Percentiles rank a stretch among this genome's conserved stretches.
phyloP scores from a whole-genome alignment of 2,329 filamentous ascomycete genomes.

The Boeremia lycopersici region DNA sequence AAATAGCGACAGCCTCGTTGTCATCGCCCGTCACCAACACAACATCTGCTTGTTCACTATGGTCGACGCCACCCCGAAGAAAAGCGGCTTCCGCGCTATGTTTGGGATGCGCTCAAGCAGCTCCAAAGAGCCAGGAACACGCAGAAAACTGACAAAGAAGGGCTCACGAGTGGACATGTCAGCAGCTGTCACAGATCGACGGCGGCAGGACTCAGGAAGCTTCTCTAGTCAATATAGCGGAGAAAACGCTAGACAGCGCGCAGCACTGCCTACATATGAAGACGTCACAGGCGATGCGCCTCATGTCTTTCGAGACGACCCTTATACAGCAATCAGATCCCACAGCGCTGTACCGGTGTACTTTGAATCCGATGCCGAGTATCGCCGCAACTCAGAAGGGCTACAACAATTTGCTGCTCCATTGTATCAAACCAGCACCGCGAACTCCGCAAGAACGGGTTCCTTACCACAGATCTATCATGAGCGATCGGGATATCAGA shows the following conservation, averaged over 20 bases:
- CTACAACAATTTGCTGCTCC: slow-evolving; percentile 29
- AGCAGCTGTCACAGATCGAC: slow-evolving; percentile 12
- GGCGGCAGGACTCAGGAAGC: slow-evolving; percentile 34
- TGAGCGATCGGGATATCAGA: slow-evolving; percentile 3
- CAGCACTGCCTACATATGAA: slow-evolving; percentile 19
- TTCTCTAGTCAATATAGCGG: slow-evolving; percentile 27
- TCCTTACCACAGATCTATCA: slow-evolving; percentile 24
- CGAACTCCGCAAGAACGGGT: slow-evolving; percentile 19
- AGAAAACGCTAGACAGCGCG: slow-evolving; percentile 12
- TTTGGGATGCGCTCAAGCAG: slow-evolving; percentile 26
- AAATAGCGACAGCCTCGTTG: neutral
- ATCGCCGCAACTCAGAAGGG: slow-evolving; percentile 35
- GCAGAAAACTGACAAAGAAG: slow-evolving; percentile 35
- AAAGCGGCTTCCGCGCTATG: slow-evolving; percentile 28
- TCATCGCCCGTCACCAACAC: neutral
- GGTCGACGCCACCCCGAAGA: slow-evolving; percentile 27
- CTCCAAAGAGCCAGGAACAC: slow-evolving; percentile 22
- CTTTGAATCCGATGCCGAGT: slow-evolving; percentile 20
- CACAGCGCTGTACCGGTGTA: slow-evolving; percentile 1
- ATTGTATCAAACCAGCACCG: slow-evolving; percentile 22
- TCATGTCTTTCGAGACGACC: slow-evolving; percentile 23
- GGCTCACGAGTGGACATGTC: slow-evolving; percentile 20
- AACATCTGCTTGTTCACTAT: slow-evolving; percentile 7
- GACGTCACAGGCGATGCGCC: slow-evolving; percentile 14
- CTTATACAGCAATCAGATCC: slow-evolving; percentile 22